Base-by-base conservation (phyloP, 2,329 filamentous ascomycete species). In the Fusarium sp. region DNA sequence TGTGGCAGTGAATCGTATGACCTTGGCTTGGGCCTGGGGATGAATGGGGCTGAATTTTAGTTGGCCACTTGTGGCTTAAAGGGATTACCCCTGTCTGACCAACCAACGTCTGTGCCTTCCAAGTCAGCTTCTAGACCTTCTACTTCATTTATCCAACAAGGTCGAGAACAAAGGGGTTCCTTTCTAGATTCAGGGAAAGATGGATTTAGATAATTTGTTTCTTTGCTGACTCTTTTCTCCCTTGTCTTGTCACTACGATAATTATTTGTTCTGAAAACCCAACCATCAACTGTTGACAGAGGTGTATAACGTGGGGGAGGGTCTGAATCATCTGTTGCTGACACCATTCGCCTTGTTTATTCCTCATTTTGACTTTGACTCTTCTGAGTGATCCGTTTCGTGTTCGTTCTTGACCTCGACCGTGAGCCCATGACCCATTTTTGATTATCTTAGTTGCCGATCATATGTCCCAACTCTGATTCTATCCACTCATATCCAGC, bases 1-100 rank as follows among this genome's bases (percentile, higher is more conserved):
- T 78, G 76, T 78, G 75, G 77, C 72, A 75, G 76, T 77, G 74
- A 75, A 77, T 78, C 76, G 76, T 77, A 78, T 74, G 77, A 77
- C 72, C 61, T 70, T 54, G 49, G 18, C 33, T 38, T 60, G 35
- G 40, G 25, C 33, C 57, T 47, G 25, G 50, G 21, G 40, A 15
- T 23, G n/a, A 42, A 42, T 42, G 40, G 32, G 58, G 47, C 46
- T 28, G 54, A n/a, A 43, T 50, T 43, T 30, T 59, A 33, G 44
- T 28, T 44, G 58, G n/a, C 35, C 35, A 56, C 43, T 25, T 69
- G 65, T 69, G 67, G 67, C 65, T 60, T 44, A 33, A 28, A 35
- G 16, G 16, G 28, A 35, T 40, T 69, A 44, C 49, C 42, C 58
- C 44, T 64, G 50, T 57, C 43, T 58, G 37, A 52, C 37, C 28